Conservation (phyloP, 2,329 filamentous ascomycete species). For the Stagonosporopsis cucurbitacearum region DNA sequence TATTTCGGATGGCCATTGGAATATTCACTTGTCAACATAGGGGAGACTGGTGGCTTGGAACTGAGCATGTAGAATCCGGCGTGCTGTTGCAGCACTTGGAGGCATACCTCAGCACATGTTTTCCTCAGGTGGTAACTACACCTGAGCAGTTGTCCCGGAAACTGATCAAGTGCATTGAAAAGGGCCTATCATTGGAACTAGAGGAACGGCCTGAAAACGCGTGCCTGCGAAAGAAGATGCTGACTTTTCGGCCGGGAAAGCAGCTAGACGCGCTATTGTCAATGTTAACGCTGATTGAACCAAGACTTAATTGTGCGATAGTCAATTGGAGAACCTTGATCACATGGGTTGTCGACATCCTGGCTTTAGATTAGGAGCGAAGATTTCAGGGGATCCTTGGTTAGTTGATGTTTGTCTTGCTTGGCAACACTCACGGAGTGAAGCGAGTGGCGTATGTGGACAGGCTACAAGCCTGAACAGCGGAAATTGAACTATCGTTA, state of each 20-base stretch:
- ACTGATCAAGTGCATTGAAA: neutral
- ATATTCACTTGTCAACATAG: neutral
- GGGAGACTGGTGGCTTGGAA: neutral
- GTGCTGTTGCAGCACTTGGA: neutral
- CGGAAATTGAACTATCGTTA: too few species aligned
- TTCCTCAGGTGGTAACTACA: neutral
- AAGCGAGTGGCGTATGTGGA: neutral
- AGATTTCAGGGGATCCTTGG: neutral
- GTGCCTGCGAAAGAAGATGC: neutral
- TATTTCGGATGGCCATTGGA: neutral
- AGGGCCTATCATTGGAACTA: neutral
- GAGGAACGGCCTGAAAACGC: neutral
- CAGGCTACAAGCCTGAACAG: neutral
- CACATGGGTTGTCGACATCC: neutral
- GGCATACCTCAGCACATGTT: neutral
- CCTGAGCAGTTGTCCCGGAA: neutral
- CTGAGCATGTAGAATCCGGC: neutral
- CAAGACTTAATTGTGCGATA: neutral
- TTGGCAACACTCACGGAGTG: neutral
- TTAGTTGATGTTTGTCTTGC: neutral
- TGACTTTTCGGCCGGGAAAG: neutral
- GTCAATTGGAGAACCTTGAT: neutral
- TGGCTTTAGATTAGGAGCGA: neutral
- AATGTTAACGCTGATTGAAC: neutral
- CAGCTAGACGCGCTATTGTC: neutral